Conservation (phyloP, 768 basidiomycete species). For the Mycena alexandri region DNA sequence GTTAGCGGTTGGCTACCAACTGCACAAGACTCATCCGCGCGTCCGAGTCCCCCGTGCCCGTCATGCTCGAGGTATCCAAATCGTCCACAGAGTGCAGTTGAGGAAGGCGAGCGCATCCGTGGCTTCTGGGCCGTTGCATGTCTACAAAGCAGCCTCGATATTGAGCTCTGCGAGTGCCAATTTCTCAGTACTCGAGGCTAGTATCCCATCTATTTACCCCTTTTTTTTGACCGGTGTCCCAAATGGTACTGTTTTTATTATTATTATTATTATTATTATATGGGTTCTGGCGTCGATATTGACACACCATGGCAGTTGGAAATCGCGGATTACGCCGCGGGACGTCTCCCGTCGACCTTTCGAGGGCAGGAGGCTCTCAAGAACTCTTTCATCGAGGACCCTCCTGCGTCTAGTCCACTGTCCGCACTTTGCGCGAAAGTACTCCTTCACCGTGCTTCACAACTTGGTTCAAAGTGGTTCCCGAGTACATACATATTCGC, state of each 20-base stretch:
- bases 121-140: conserved; percentile 39
- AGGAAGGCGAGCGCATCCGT: conserved; percentile 39
- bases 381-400: conserved; percentile 15
- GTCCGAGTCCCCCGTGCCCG: neutral
- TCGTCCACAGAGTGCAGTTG: conserved; percentile 22
- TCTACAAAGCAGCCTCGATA: conserved; percentile 26
- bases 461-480: conserved; percentile 21
- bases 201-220: too few relatives aligned
- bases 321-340: conserved; percentile 23
- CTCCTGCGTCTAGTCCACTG: neutral
- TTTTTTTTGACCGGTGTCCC: too few relatives aligned
- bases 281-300: conserved; percentile 7
- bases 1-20: conserved; percentile 25
- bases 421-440: conserved; percentile 27
- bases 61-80: neutral
- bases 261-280: too few relatives aligned
- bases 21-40: conserved; percentile 28
- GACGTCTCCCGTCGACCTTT: neutral
- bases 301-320: conserved; percentile 40
- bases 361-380: conserved; percentile 16
- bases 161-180: conserved; percentile 14
- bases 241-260: too few relatives aligned
- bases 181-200: conserved; percentile 29
- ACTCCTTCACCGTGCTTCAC: conserved; percentile 32
- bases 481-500: conserved; percentile 16